Percentiles rank a stretch among this genome's conserved stretches.
Conservation (phyloP, 2,329 filamentous ascomycete species). For the Talaromyces sp. region DNA sequence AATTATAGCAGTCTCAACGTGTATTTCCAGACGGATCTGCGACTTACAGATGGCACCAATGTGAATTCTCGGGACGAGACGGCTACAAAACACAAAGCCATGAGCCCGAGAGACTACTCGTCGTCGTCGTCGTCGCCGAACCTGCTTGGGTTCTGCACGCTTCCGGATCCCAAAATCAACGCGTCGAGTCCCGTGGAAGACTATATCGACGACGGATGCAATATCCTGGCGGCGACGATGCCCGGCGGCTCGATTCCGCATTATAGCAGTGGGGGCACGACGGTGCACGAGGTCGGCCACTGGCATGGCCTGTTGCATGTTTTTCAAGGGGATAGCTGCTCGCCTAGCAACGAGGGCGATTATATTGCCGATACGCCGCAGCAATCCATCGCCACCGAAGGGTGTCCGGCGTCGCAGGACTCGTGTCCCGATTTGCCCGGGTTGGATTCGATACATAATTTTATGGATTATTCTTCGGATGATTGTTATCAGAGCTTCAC, state of each 20-base stretch:
- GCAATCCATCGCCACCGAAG: conserved; percentile 53
- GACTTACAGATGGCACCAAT: conserved; percentile 17
- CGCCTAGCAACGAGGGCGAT: conserved; percentile 31
- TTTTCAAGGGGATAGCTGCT: conserved; percentile 37
- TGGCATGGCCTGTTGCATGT: conserved; percentile 44
- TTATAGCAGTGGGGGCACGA: conserved; percentile 45
- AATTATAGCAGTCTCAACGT: conserved; percentile 52
- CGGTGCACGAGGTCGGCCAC: conserved; percentile 44
- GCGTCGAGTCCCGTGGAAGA: conserved; percentile 26
- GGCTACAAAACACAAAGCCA: conserved; percentile 17
- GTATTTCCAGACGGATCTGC: conserved; percentile 55
- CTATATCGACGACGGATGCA: conserved; percentile 53
- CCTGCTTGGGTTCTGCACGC: conserved; percentile 52
- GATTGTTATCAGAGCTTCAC: conserved; percentile 52
- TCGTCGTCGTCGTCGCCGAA: conserved; percentile 19
- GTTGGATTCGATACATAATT: conserved; percentile 52
- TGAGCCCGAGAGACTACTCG: conserved; percentile 14
- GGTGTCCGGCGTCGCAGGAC: conserved; percentile 49
- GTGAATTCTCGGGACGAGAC: conserved; percentile 15
- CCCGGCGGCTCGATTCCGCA: conserved; percentile 44
- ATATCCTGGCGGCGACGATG: conserved; percentile 53
- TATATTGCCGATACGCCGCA: conserved; percentile 42
- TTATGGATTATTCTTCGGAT: conserved; percentile 57
- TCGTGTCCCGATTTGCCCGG: conserved; percentile 44
- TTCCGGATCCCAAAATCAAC: conserved; percentile 39